Evolutionary conservation across 2,329 filamentous ascomycete species (phyloP), one percentile per base, ranked within the genome.

Genomic region (Microsporum canis): DNA sequence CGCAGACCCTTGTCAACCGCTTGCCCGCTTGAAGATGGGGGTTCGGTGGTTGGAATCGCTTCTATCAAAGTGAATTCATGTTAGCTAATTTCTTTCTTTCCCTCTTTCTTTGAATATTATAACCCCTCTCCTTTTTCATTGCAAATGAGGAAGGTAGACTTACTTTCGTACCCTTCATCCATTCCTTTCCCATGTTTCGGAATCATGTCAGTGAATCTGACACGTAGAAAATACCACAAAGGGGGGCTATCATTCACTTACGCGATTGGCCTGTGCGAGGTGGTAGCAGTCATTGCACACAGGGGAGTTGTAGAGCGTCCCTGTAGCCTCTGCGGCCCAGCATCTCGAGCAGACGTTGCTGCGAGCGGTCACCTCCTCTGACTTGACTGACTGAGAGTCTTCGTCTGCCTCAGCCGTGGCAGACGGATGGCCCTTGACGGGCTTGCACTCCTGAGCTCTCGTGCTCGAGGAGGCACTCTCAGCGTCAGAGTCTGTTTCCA

Each of bases 301-400:
- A 31, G 65, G 65, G 17, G 63, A 63, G 59, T 66, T 65, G 60
- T 67, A 67, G 10, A 67, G 60, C 43, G 63, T 66, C 60, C 60
- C 65, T 23, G 66, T 65, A 17, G 62, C 62, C 57, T 63, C 64
- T n/a, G 59, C 63, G 27, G 56, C 55, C 63, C 67, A 65, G 60
- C 63, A 66, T 60, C 66, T 64, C 34, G 63, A 65, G 58, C 66
- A 67, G 23, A 64, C 53, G 17, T 60, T 57, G 45, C 38, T 60
- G 27, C 55, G 36, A 17, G 27, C 36, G 6, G 34, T 34, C 23
- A 27, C 31, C 23, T 43, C 36, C 39, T 39, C 55, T 43, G 55
- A 57, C 23, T 41, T 39, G 34, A 12, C 55, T 43, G 55, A 57
- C 55, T 59, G 61, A 12, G 59, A 33, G 10, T 49, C 61, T n/a